Evolutionary conservation across 1,284 basidiomycete genomes (phyloP), one percentile per base, ranked within the genome.

Genomic region (Apiotrichum brassicae): DNA sequence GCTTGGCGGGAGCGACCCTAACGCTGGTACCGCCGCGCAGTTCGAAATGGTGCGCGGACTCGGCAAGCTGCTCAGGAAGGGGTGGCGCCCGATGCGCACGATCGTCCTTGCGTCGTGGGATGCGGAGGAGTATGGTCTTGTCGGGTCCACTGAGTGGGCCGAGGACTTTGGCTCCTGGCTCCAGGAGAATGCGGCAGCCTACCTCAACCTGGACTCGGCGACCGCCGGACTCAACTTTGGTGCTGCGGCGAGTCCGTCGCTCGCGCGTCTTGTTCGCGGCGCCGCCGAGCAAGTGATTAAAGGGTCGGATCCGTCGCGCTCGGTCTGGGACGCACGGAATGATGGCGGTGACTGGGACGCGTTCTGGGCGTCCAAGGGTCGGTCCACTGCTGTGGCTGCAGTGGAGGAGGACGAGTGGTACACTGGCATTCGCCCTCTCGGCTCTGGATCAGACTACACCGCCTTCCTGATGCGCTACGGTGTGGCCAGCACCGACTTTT

Each of bases 51-150:
- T 93, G 51, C 81, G 82, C 30, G 89, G 87, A n/a, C 80, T 92
- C 50, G 90, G 89, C 26, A 73, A 76, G 9, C 76, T 97, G 2
- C 65, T 87, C 20, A 76, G 75, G 57, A 76, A 75, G 14, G 92
- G 90, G 23, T 97, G 93, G 93, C 86, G 82, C 62, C 93, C 93
- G 4, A 74, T 92, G 34, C 77, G 92, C 49, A 93, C 87, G 16
- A 82, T 94, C 61, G 73, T 94, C n/a, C 78, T 97, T 45, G 89
- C 87, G 4, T 86, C 83, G 56, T 95, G 89, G 91, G 90, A 94
- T 70, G 93, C 82, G 0, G 92, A 97, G 74, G 93, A 88, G 82
- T 89, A 90, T 54, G 90, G 90, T 24, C 78, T 94, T 32, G 76
- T 95, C 38, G 91, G 91, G 12, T 84, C 83, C 60, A 91, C 87